Evolutionary conservation across 169 alveolate genomes (phyloP).

Genomic region (Blepharisma undulans): DNA sequence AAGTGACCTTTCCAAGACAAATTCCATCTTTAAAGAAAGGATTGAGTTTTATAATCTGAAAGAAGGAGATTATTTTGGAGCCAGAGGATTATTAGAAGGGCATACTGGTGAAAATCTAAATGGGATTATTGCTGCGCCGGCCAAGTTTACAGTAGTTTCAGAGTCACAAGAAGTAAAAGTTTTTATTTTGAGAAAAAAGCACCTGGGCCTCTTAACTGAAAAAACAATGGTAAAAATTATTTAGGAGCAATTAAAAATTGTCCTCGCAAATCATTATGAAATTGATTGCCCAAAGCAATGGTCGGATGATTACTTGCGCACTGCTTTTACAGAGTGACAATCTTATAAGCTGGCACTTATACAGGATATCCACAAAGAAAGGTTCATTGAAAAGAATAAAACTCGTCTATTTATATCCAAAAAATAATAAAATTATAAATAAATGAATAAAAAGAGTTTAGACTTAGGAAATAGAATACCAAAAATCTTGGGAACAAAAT

Average conservation of each 20-base stretch:
- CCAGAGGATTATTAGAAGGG: conserved; percentile 34
- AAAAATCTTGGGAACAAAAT: background rate
- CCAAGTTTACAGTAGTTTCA: conserved; percentile 17
- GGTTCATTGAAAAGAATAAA: background rate
- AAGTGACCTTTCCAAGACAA: background rate
- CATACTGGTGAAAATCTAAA: background rate
- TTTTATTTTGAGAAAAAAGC: background rate
- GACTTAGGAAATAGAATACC: background rate
- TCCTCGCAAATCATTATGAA: background rate
- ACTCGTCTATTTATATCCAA: background rate
- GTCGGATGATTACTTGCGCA: background rate
- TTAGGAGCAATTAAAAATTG: conserved; percentile 15
- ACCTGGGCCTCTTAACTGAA: background rate
- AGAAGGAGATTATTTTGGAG: conserved; percentile 43
- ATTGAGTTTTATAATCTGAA: background rate
- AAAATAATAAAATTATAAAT: background rate
- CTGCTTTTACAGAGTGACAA: conserved; percentile 1
- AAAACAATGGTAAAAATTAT: background rate
- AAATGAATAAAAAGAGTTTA: background rate
- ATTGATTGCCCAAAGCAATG: conserved; percentile 34
- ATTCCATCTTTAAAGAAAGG: background rate
- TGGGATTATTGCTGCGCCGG: conserved; percentile 14
- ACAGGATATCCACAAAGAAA: background rate
- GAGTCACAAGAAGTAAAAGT: conserved; percentile 16
- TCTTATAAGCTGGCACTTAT: background rate